Evolutionary conservation across 345 rosid genomes (phyloP).

Genomic region (Aquilaria sinensis): DNA sequence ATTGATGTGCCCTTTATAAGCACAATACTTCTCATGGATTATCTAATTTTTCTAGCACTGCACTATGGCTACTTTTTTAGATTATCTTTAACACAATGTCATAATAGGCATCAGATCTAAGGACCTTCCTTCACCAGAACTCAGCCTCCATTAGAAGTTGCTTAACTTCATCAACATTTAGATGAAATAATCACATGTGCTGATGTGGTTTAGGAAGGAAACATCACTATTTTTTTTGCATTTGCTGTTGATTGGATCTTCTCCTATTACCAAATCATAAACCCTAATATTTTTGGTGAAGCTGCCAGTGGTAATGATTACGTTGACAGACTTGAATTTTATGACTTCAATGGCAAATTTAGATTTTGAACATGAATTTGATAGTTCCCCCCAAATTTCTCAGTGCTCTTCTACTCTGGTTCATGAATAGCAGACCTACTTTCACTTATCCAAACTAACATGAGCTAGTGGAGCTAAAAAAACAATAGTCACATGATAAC

Average conservation of each 20-base stretch:
- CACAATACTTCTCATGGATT: slow-evolving; percentile 33
- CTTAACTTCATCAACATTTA: slow-evolving; percentile 89
- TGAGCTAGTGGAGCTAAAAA: no score
- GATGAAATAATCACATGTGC: slow-evolving; percentile 44
- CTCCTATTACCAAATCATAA: slow-evolving; percentile 29
- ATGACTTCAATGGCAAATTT: slow-evolving; percentile 42
- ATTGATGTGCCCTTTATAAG: slow-evolving; percentile 62
- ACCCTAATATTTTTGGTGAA: slow-evolving; percentile 73
- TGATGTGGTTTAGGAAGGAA: slow-evolving; percentile 33
- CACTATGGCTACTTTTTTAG: slow-evolving; percentile 44
- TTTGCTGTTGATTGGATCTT: neutral
- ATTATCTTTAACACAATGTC: slow-evolving; percentile 81
- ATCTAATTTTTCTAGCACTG: slow-evolving; percentile 49
- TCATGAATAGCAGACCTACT: no score
- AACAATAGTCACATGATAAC: no score
- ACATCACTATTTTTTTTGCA: neutral
- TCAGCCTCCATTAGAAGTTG: slow-evolving; percentile 69
- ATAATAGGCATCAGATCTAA: slow-evolving; percentile 89
- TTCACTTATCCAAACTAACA: no score
- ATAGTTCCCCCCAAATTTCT: no score
- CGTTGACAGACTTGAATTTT: slow-evolving; percentile 57
- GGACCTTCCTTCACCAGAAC: slow-evolving; percentile 33
- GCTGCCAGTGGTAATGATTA: slow-evolving; percentile 73
- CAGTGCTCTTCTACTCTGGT: no score
- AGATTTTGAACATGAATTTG: no score